Evolutionary conservation across 345 rosid genomes (phyloP).

Genomic region (Gossypium turneri): DNA sequence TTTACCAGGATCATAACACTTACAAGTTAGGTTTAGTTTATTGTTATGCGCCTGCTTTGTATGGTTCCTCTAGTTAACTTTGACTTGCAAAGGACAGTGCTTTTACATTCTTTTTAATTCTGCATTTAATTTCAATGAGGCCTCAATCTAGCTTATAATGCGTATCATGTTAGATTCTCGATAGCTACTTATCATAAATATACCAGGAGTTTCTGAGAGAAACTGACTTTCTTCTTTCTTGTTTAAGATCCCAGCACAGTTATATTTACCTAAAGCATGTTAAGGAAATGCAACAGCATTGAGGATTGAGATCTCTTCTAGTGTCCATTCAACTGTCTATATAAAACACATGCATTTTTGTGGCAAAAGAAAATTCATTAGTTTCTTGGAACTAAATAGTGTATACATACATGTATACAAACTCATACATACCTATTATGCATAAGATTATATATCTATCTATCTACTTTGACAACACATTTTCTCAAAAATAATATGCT

Average conservation of each 20-base stretch:
- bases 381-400: not conserved
- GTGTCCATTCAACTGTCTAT: not conserved
- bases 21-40: no score
- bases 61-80: not conserved
- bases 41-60: not conserved
- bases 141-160: not conserved
- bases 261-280: not conserved
- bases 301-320: not conserved
- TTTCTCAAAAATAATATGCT: not conserved
- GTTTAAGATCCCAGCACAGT: not conserved
- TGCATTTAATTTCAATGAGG: not conserved
- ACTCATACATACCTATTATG: not conserved
- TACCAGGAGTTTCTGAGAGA: not conserved
- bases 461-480: conserved; percentile 10
- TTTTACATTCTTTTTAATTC: not conserved
- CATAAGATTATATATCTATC: not conserved
- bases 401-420: not conserved
- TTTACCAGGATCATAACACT: no score
- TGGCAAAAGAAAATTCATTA: not conserved
- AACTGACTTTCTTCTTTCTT: not conserved
- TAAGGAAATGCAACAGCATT: not conserved
- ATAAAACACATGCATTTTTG: not conserved
- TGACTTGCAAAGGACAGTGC: not conserved
- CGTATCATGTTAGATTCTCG: not conserved
- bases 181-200: not conserved